Percentiles rank a stretch among this genome's conserved stretches.
These are phyloP conservation scores for Podaxis sp. DNA, from an alignment of 768 basidiomycete species.

Conservation along the genomic window DNA sequence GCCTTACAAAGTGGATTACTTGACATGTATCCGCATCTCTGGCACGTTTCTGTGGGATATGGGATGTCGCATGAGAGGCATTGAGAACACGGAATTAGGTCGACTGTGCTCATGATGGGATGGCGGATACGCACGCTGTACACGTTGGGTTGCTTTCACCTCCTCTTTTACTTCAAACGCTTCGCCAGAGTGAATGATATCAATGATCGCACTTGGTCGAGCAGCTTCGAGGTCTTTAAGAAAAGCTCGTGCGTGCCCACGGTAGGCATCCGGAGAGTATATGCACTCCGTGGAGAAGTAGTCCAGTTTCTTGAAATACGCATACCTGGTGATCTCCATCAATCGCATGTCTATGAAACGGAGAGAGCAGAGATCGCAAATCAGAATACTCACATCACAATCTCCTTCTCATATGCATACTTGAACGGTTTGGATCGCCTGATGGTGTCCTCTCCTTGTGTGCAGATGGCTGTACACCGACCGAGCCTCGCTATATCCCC, in stretches of 20 bases:
- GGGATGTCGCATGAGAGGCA: too few relatives aligned
- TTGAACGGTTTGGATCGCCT: slow-evolving; percentile 99
- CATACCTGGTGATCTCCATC: slow-evolving; percentile 64
- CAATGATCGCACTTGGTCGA: slow-evolving; percentile 92
- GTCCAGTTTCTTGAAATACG: slow-evolving; percentile 98
- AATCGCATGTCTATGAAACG: neutral
- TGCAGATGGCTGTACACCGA: slow-evolving; percentile 92
- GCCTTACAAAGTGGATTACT: slow-evolving; percentile 98
- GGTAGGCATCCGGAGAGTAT: slow-evolving; percentile 97
- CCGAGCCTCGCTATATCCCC: slow-evolving; percentile 95
- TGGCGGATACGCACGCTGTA: slow-evolving; percentile 64
- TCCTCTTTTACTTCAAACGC: slow-evolving; percentile 85
- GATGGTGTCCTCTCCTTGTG: slow-evolving; percentile 95
- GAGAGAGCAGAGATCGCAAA: neutral
- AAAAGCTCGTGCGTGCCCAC: slow-evolving; percentile 92
- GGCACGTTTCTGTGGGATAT: slow-evolving; percentile 70
- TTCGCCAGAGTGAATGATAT: slow-evolving; percentile 96
- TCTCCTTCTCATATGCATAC: slow-evolving; percentile 99
- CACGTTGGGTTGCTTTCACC: slow-evolving; percentile 80
- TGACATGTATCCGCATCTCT: slow-evolving; percentile 92
- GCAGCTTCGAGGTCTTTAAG: slow-evolving; percentile 95
- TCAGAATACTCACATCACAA: slow-evolving; percentile 77
- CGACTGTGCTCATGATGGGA: slow-evolving; percentile 4
- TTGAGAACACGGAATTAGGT: slow-evolving; percentile 10
- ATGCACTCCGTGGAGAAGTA: slow-evolving; percentile 99